Conservation (phyloP, 1,139 yeast genomes). For the Starmera stellimalicola region DNA sequence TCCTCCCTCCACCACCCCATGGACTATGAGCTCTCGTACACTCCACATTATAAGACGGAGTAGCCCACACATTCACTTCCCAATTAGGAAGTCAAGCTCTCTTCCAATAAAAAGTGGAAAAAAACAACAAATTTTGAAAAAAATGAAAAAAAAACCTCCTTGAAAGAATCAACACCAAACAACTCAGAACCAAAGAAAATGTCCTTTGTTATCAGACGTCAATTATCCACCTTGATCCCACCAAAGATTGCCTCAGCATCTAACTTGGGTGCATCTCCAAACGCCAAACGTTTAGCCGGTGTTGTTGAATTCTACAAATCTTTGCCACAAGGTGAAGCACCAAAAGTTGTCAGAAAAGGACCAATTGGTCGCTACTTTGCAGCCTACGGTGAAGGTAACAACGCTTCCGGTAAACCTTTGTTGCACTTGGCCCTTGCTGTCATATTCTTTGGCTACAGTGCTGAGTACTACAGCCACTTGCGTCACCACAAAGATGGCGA, state of each 20-base stretch:
- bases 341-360: conserved; percentile 59
- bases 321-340: conserved; percentile 90
- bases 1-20: no score
- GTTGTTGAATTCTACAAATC: conserved; percentile 94
- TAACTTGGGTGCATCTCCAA: conserved; percentile 92
- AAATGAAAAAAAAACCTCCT: conserved; percentile 1
- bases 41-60: no score
- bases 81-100: conserved; percentile 4
- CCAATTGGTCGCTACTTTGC: conserved; percentile 72
- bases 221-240: conserved; percentile 91
- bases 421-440: conserved; percentile 68
- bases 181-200: conserved; percentile 24
- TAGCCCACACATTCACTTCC: conserved; percentile 12
- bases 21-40: no score
- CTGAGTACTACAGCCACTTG: conserved; percentile 89
- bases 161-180: not conserved
- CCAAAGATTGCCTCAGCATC: conserved; percentile 97
- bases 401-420: conserved; percentile 74
- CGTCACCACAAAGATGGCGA: conserved; percentile 38
- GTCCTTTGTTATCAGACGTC: conserved; percentile 88
- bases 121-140: not conserved
- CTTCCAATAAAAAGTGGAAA: not conserved
- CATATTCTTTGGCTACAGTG: conserved; percentile 74
- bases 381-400: conserved; percentile 69
- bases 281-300: conserved; percentile 93